A percentile compares a stretch with the other conserved stretches of the same genome.
Conservation (phyloP, 768 basidiomycete species). For the Pilatotrama ljubarskyi region DNA sequence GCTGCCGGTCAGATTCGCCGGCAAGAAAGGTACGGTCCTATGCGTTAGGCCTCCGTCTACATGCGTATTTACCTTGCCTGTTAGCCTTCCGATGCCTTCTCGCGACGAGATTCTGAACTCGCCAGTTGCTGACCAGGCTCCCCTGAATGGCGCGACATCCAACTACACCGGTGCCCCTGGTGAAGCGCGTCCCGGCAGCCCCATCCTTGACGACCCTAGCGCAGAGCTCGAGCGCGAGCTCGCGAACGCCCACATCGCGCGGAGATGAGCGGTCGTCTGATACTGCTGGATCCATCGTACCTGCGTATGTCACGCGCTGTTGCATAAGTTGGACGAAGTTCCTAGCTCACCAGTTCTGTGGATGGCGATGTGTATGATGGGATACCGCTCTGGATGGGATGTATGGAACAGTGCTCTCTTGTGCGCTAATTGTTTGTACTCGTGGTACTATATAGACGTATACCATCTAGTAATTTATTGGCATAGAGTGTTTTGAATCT, state of each 20-base stretch:
- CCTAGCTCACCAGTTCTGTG: background rate
- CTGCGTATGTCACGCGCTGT: too few relatives aligned
- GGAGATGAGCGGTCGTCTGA: slow-evolving; percentile 7
- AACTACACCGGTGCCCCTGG: slow-evolving; percentile 53
- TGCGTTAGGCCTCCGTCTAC: background rate
- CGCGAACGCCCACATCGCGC: slow-evolving; percentile 65
- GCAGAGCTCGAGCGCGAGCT: slow-evolving; percentile 85
- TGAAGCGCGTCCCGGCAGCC: slow-evolving; percentile 54
- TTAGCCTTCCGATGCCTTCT: slow-evolving; percentile 74
- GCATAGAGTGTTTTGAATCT: background rate
- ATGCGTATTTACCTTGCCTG: background rate
- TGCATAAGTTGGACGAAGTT: background rate
- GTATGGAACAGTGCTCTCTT: background rate
- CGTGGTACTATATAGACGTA: background rate
- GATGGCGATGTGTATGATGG: background rate
- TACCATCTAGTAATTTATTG: slow-evolving; percentile 7
- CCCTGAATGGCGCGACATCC: slow-evolving; percentile 68
- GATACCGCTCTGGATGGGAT: background rate
- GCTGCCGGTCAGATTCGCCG: slow-evolving; percentile 70
- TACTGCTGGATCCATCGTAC: too few relatives aligned
- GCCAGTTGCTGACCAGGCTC: slow-evolving; percentile 62
- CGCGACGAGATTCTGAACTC: slow-evolving; percentile 82
- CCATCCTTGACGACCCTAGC: slow-evolving; percentile 82
- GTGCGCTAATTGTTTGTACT: background rate
- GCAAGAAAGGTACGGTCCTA: slow-evolving; percentile 63